A percentile compares a stretch with the other conserved stretches of the same genome.
Evolutionary conservation across 306 rosid genomes (phyloP).

Genomic region (Lathyrus sativus): DNA sequence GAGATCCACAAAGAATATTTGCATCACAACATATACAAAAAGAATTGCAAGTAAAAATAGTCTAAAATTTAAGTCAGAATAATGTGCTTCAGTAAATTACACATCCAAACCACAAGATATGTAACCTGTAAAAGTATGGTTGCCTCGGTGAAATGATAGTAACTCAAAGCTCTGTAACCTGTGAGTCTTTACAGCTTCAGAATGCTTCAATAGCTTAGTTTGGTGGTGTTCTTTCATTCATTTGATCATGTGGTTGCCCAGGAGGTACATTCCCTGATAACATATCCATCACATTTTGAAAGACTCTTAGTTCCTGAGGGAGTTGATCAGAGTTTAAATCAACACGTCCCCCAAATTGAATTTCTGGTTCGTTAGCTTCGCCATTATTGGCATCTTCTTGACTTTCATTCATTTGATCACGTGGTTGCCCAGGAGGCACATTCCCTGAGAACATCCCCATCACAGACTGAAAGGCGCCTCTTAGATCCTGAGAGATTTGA

Average conservation of each 20-base stretch:
- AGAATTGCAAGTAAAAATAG: background rate
- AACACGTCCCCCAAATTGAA: slow-evolving; percentile 47
- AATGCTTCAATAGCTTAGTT: slow-evolving; percentile 42
- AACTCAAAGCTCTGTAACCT: slow-evolving; percentile 13
- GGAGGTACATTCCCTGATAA: slow-evolving; percentile 53
- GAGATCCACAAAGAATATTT: background rate
- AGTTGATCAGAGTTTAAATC: slow-evolving; percentile 62
- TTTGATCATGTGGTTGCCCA: slow-evolving; percentile 53
- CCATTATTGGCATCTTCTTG: background rate
- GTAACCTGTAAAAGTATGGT: background rate
- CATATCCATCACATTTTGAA: slow-evolving; percentile 74
- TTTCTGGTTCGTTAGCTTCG: background rate
- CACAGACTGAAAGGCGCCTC: slow-evolving; percentile 65
- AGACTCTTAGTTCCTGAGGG: slow-evolving; percentile 62
- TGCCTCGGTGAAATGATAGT: background rate
- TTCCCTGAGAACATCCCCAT: slow-evolving; percentile 71
- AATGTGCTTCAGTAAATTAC: background rate
- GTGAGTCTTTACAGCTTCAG: slow-evolving; percentile 27
- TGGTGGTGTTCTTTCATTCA: slow-evolving; percentile 56
- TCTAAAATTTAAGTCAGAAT: background rate
- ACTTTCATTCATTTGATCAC: slow-evolving; percentile 51
- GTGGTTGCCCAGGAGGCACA: slow-evolving; percentile 49
- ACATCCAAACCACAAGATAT: slow-evolving; percentile 13
- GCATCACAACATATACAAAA: slow-evolving; percentile 9
- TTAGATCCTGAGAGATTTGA: slow-evolving; percentile 63